phyloP scores from a whole-genome alignment of 176 grass and related monocot species.

The Sorghum bicolor region Sorghum_bicolor_NCBIv3 NC_012878.2:54911501-54912000 shows the following conservation, averaged over 20 bases:
- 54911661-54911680: too few species aligned
- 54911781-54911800: neutral
- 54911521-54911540: too few species aligned
- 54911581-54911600: too few species aligned
- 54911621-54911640: too few species aligned
- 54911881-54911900: neutral
- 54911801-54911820: conserved; percentile 18
- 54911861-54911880: conserved; percentile 12
- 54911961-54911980: conserved; percentile 6
- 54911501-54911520: too few species aligned
- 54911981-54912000: conserved; percentile 2
- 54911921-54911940: conserved; percentile 5
- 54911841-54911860: conserved; percentile 3
- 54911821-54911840: neutral
- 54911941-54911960: neutral
- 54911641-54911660: too few species aligned
- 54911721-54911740: conserved; percentile 18
- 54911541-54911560: too few species aligned
- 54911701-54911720: conserved; percentile 26
- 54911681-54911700: neutral
- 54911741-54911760: conserved; percentile 36
- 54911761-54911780: conserved; percentile 3
- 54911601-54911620: too few species aligned
- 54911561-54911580: too few species aligned
- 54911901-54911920: conserved; percentile 30